Base-by-base conservation (phyloP, 2,329 filamentous ascomycete genomes). In the Plectosphaerella cucumerina region DNA sequence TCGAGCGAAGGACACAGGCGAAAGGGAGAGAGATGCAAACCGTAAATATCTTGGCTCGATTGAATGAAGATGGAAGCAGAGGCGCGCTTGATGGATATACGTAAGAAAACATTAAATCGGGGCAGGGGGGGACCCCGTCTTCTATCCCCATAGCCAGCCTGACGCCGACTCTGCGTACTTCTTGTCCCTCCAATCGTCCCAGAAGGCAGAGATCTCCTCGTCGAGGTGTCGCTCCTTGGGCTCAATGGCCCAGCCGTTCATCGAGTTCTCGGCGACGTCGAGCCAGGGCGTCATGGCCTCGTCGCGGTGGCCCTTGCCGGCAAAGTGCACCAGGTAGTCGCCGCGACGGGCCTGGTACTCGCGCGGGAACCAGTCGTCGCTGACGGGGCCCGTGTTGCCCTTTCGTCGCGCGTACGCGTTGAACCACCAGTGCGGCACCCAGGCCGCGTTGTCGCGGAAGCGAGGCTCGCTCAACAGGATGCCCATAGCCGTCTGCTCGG, bases 401-500 rank as follows among this genome's bases (percentile, higher is more conserved):
- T 20, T 18, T n/a, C 44, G 45, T 39, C 43, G 15, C 33, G 53
- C 47, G 31, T 58, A 59, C 0, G 56, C 42, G 17, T 59, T 59
- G 51, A 59, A 55, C 56, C 58, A 59, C 21, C 37, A 37, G 23
- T 59, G 58, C 14, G 58, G 58, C 3, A 59, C 53, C 34, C 47
- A 44, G 1, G 20, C 45, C 11, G 48, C 50, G 5, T 48, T 34
- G 5, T 50, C n/a, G 5, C 23, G 34, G 42, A 52, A 58, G 18
- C 49, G 45, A 10, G 31, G n/a, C 35, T 42, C 39, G 37, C 56
- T 50, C 6, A 58, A 47, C 6, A 59, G 18, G 2, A 53, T 45
- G 18, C 52, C 56, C 56, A 59, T 58, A 9, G 58, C 56, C 23
- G 51, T 58, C 31, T 59, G 58, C 41, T 59, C 58, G 1, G 47